phyloP scores from a whole-genome alignment of 164 flowering plant genomes.

The Nymphaea thermarum region DNA sequence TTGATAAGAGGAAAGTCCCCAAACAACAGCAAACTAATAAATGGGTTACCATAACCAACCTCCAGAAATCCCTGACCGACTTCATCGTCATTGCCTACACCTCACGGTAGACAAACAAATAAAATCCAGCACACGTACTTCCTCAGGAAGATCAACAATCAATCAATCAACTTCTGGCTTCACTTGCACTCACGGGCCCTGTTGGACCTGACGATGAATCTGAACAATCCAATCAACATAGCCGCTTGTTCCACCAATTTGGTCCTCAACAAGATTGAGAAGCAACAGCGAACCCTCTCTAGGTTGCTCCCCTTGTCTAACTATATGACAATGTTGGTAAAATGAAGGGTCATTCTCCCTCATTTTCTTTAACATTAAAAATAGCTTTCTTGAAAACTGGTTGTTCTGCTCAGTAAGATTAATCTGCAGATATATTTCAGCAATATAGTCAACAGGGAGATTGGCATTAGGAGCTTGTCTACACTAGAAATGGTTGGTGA shows the following conservation, averaged over 20 bases:
- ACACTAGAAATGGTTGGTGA: no score
- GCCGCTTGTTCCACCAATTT: constrained; percentile 52
- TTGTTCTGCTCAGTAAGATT: constrained; percentile 40
- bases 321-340: constrained; percentile 66
- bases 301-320: constrained; percentile 94
- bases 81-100: no score
- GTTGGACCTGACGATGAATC: constrained; percentile 78
- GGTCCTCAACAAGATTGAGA: constrained; percentile 78
- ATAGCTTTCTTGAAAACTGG: constrained; percentile 61
- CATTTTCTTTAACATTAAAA: constrained; percentile 33
- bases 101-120: no score
- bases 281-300: constrained; percentile 83
- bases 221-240: constrained; percentile 81
- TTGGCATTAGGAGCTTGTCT: background rate
- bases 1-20: no score
- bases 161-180: background rate
- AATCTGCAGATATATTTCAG: constrained; percentile 32
- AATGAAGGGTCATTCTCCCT: constrained; percentile 56
- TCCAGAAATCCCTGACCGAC: no score
- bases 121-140: no score
- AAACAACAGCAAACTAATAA: no score
- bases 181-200: constrained; percentile 7
- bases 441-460: background rate
- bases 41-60: no score
- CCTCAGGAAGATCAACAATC: no score